Percentiles rank a stretch among this genome's conserved stretches.
phyloP scores from a whole-genome alignment of 2,329 filamentous ascomycete species.

The Fusarium setosum region DNA sequence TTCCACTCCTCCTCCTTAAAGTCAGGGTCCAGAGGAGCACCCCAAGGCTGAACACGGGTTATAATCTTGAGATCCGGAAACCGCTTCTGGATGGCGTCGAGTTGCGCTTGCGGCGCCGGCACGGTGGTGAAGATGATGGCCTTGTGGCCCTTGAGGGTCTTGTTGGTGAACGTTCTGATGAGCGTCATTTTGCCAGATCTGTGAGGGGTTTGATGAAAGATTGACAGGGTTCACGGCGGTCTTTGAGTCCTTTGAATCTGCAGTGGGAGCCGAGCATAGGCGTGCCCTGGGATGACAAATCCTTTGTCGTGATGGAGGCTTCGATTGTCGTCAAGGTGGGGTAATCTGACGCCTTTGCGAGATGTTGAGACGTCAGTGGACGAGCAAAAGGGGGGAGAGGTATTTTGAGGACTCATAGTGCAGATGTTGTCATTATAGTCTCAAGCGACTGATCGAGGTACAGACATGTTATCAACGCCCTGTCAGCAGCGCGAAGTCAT shows the following conservation, averaged over 20 bases:
- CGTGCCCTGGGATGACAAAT: constrained; percentile 37
- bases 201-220: background rate
- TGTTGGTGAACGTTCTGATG: constrained; percentile 41
- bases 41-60: constrained; percentile 44
- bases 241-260: constrained; percentile 11
- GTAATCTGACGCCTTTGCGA: constrained; percentile 35
- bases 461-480: background rate
- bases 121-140: constrained; percentile 55
- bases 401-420: constrained; percentile 15
- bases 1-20: constrained; percentile 56
- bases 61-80: constrained; percentile 59
- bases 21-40: constrained; percentile 37
- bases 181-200: constrained; percentile 28
- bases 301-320: constrained; percentile 1
- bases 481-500: background rate
- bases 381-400: background rate
- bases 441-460: background rate
- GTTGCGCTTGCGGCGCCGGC: constrained; percentile 45
- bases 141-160: constrained; percentile 60
- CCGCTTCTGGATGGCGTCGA: constrained; percentile 50
- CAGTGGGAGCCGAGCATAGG: constrained; percentile 3
- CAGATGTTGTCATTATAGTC: constrained; percentile 35
- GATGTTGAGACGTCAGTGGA: constrained; percentile 8
- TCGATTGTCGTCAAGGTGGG: constrained; percentile 40
- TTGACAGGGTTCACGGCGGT: background rate